These are phyloP conservation scores for Scenedesmus sp. DNA, from an alignment of 163 green algal species.

Conservation along the genomic window DNA sequence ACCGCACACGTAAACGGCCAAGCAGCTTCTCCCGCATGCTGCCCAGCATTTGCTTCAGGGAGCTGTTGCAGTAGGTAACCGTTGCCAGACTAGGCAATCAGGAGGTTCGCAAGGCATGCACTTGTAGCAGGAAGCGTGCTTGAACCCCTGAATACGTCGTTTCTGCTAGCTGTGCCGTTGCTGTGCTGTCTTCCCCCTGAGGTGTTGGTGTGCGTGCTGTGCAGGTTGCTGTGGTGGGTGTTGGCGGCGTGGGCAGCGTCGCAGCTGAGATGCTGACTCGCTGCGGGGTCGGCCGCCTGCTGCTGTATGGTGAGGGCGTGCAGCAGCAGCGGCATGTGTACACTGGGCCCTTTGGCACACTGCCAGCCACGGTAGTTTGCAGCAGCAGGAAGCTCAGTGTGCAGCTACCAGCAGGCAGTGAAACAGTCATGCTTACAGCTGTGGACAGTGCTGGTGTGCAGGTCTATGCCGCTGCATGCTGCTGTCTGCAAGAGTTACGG, in stretches of 20 bases:
- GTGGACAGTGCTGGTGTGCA: too few species aligned
- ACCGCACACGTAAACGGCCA: too few species aligned
- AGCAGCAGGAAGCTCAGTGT: too few species aligned
- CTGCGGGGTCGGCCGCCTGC: slow-evolving; percentile 91
- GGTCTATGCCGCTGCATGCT: too few species aligned
- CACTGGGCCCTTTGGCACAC: not conserved
- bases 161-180: not conserved
- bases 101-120: not conserved
- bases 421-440: too few species aligned
- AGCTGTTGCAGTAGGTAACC: not conserved
- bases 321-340: not conserved
- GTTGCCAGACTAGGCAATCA: not conserved
- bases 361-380: too few species aligned
- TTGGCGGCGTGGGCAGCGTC: slow-evolving; percentile 96
- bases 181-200: not conserved
- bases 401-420: too few species aligned
- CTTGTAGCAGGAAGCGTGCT: too few species aligned
- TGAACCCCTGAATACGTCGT: not conserved
- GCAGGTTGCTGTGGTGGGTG: slow-evolving; percentile 90
- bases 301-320: slow-evolving; percentile 80
- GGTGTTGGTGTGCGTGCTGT: not conserved
- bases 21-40: too few species aligned
- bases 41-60: too few species aligned
- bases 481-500: too few species aligned
- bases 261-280: slow-evolving; percentile 98